Evolutionary conservation across 768 basidiomycete genomes (phyloP), one percentile per base, ranked within the genome.

Genomic region (Tremella fuciformis): DNA sequence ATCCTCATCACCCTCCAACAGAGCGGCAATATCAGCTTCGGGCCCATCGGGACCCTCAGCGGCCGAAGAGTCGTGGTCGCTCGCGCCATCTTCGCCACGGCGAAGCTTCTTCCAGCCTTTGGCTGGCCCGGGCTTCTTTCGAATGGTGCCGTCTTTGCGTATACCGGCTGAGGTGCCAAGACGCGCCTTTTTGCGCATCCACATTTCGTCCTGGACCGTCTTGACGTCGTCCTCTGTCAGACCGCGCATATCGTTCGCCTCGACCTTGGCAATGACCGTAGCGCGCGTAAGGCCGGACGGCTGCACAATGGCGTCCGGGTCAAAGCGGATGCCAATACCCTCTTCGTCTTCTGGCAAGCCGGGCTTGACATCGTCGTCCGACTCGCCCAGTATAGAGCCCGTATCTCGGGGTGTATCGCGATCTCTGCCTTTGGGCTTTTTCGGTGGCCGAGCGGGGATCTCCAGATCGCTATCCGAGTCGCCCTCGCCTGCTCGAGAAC

Each of bases 111-210:
- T 65, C 69, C 66, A 69, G 19, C 75, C 66, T 60, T 76, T 65
- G 39, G 70, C 59, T 2, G 75, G 75, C 18, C 75, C 75, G 39
- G 75, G 75, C 50, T 76, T 76, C 55, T 67, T 66, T 16, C 75
- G 59, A 1, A 69, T 53, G 22, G 65, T 67, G 6, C 75, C 75
- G 52, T 76, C 75, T 55, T 76, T 76, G 44, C 73, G 69, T 1
- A 66, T 61, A 2, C 58, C 56, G 2, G 63, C 64, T 34, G 48
- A 57, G 38, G 57, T 60, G 7, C 61, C 64, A 15, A 53, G 57
- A n/a, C 50, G 48, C 22, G 53, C 58, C 38, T 60, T 64, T 54
- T 63, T 55, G 41, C 67, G 21, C 44, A 62, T 42, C 69, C 68
- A 68, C 69, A 65, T 64, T 51, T 67, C 64, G 51, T 71, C 69